Evolutionary conservation across 2,329 filamentous ascomycete genomes (phyloP).

Genomic region (Cladosporium sp.): DNA sequence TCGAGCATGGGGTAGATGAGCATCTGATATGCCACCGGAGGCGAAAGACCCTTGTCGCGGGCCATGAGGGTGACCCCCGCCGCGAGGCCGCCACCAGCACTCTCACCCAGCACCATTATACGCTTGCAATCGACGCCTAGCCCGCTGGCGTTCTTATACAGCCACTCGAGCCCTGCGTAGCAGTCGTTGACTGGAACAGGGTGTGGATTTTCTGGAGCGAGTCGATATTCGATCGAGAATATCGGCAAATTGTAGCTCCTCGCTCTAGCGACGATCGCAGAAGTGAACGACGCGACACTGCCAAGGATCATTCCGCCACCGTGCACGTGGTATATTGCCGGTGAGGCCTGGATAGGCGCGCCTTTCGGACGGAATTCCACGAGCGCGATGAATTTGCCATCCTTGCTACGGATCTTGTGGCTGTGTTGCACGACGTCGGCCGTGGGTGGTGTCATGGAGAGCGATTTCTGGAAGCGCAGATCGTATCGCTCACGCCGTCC

Average conservation of each 20-base stretch:
- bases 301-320: constrained; percentile 38
- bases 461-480: constrained; percentile 9
- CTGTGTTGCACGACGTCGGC: constrained; percentile 15
- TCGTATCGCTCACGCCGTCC: constrained; percentile 12
- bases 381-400: not conserved
- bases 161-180: constrained; percentile 35
- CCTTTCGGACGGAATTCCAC: constrained; percentile 18
- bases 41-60: constrained; percentile 17
- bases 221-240: constrained; percentile 33
- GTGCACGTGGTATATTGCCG: constrained; percentile 34
- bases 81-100: constrained; percentile 40
- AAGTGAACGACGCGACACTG: constrained; percentile 22
- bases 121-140: constrained; percentile 37
- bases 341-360: constrained; percentile 6
- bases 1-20: constrained; percentile 46
- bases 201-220: constrained; percentile 38
- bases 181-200: constrained; percentile 36
- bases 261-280: constrained; percentile 24
- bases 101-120: constrained; percentile 39
- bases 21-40: constrained; percentile 35
- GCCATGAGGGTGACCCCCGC: constrained; percentile 36
- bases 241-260: constrained; percentile 28
- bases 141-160: constrained; percentile 32
- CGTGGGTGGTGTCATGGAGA: constrained; percentile 6
- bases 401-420: constrained; percentile 13